Conservation (phyloP, 2,329 filamentous ascomycete species). For the Malbranchea cinnamomea region DNA sequence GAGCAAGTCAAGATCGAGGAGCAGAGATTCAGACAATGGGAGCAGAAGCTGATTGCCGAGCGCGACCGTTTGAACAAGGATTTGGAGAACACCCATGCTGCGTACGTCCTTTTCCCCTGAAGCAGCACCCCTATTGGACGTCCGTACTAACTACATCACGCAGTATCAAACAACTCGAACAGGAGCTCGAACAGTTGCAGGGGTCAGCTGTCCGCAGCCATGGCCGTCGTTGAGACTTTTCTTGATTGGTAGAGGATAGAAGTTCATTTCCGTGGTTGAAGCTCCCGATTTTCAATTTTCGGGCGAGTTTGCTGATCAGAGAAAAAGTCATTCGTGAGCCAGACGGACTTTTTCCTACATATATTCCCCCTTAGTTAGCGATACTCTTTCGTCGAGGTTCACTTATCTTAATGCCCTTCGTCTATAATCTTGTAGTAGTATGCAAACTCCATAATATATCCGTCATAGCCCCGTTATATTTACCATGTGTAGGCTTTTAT, state of each 20-base stretch:
- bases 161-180: constrained; percentile 47
- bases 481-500: too few species aligned
- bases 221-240: constrained; percentile 77
- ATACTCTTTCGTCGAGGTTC: too few species aligned
- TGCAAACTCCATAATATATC: too few species aligned
- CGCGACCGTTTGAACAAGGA: constrained; percentile 99
- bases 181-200: constrained; percentile 87
- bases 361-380: constrained; percentile 14
- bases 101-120: constrained; percentile 32
- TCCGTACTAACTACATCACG: constrained; percentile 17
- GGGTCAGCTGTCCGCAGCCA: constrained; percentile 79
- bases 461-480: too few species aligned
- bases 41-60: constrained; percentile 99
- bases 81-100: constrained; percentile 90
- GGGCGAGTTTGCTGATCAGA: constrained; percentile 3
- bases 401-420: too few species aligned
- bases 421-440: too few species aligned
- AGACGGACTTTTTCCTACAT: constrained; percentile 7
- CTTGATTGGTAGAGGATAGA: too few species aligned
- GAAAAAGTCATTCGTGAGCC: too few species aligned
- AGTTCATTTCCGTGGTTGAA: too few species aligned
- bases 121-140: too few species aligned
- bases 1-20: constrained; percentile 99
- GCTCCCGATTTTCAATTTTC: too few species aligned
- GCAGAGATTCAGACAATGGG: constrained; percentile 97